These are phyloP conservation scores for Aspergillus carlsbadensis DNA, from an alignment of 495 filamentous ascomycete species.

Conservation along the genomic window DNA sequence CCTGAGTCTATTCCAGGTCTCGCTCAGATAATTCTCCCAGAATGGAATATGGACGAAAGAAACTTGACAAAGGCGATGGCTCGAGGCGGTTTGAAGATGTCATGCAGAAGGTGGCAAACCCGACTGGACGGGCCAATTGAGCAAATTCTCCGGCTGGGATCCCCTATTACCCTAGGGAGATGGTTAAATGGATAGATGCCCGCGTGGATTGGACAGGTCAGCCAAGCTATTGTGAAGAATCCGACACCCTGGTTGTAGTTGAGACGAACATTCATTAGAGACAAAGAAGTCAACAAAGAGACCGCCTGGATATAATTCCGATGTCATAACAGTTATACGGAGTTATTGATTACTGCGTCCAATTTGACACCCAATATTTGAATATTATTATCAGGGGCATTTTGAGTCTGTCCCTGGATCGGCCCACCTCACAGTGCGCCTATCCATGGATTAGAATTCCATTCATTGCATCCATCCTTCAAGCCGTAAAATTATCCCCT, in stretches of 20 bases:
- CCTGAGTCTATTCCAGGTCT: too few relatives aligned
- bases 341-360: too few relatives aligned
- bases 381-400: not conserved
- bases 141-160: not conserved
- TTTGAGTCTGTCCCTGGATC: not conserved
- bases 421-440: not conserved
- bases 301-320: not conserved
- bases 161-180: too few relatives aligned
- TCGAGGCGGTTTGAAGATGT: not conserved
- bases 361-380: too few relatives aligned
- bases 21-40: not conserved
- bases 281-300: not conserved
- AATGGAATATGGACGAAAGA: constrained; percentile 1
- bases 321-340: too few relatives aligned
- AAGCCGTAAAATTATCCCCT: not conserved
- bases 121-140: not conserved
- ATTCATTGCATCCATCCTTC: constrained; percentile 1
- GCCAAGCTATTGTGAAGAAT: too few relatives aligned
- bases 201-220: too few relatives aligned
- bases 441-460: not conserved
- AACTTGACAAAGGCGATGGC: not conserved
- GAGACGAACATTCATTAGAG: not conserved
- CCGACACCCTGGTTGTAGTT: too few relatives aligned
- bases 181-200: too few relatives aligned
- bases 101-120: not conserved